phyloP scores from a whole-genome alignment of 1,284 basidiomycete species.

The Ceratobasidium sp. region DNA sequence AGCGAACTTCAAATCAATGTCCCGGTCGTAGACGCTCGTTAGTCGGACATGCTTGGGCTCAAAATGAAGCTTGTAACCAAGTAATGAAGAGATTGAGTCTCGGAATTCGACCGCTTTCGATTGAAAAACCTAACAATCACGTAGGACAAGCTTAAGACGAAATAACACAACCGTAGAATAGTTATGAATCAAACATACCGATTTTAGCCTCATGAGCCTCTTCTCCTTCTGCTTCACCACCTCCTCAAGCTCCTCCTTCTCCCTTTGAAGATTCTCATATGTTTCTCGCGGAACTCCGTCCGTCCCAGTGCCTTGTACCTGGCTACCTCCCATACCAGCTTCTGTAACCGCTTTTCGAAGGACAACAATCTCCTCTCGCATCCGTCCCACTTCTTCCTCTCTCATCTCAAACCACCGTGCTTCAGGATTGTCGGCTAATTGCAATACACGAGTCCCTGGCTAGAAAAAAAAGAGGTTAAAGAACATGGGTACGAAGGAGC shows the following conservation, averaged over 20 bases:
- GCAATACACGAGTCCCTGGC: constrained; percentile 69
- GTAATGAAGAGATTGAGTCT: constrained; percentile 79
- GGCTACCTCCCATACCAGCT: constrained; percentile 9
- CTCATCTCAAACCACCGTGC: constrained; percentile 59
- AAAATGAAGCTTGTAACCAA: constrained; percentile 87
- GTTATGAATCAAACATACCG: constrained; percentile 57
- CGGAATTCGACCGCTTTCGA: constrained; percentile 84
- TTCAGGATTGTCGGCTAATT: constrained; percentile 78
- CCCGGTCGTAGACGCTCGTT: constrained; percentile 77
- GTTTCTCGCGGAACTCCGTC: constrained; percentile 71
- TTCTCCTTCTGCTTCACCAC: constrained; percentile 78
- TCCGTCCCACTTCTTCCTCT: constrained; percentile 64
- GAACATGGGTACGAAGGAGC: background rate
- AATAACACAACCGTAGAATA: background rate
- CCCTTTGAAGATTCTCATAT: constrained; percentile 70
- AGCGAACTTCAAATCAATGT: constrained; percentile 37
- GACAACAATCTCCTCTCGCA: constrained; percentile 71
- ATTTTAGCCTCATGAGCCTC: constrained; percentile 73
- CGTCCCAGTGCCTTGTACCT: constrained; percentile 49
- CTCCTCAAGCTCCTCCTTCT: constrained; percentile 70
- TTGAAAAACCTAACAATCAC: constrained; percentile 64
- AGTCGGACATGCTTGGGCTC: constrained; percentile 85
- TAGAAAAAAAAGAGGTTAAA: constrained; percentile 62
- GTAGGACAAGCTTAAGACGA: background rate
- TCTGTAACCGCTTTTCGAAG: constrained; percentile 63